phyloP scores from a whole-genome alignment of 805 yeast genomes.

The Trichomonascus vanleenenianus region DNA sequence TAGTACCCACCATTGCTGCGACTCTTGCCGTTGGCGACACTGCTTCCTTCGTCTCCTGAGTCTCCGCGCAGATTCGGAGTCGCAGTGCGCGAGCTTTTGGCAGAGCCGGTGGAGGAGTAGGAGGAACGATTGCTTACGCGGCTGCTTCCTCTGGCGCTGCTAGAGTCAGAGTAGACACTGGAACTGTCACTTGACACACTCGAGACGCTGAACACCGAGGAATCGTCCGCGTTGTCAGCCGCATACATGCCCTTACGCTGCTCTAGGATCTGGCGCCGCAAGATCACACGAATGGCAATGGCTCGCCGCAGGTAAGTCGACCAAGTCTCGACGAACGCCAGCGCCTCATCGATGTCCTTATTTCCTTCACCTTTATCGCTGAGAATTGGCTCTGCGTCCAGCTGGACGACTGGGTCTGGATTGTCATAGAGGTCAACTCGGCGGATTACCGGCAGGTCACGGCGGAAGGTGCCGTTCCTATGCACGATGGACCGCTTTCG shows the following conservation, averaged over 20 bases:
- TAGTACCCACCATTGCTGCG: background rate
- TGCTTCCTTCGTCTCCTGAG: background rate
- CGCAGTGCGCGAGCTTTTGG: background rate
- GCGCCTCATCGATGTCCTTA: conserved; percentile 20
- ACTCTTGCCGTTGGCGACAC: background rate
- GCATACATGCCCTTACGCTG: background rate
- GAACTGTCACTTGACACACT: background rate
- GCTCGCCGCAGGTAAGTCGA: conserved; percentile 25
- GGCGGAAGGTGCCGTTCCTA: background rate
- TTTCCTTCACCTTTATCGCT: background rate
- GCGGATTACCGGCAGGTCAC: conserved; percentile 3
- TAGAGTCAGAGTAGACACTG: background rate
- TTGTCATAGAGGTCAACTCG: conserved; percentile 8
- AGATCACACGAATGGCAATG: conserved; percentile 25
- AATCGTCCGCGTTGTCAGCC: too few relatives aligned
- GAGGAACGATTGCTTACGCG: background rate
- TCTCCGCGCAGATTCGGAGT: too few relatives aligned
- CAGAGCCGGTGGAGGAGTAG: background rate
- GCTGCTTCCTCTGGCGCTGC: background rate
- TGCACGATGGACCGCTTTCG: conserved; percentile 1
- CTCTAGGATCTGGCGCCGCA: conserved; percentile 17
- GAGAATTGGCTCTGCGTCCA: background rate
- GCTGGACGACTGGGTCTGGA: conserved; percentile 5
- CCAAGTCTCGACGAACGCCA: conserved; percentile 27
- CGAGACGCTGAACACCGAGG: background rate